These are phyloP conservation scores for Linnemannia schmuckeri DNA, from an alignment of 192 early-diverging fungal genomes.

Conservation along the genomic window DNA sequence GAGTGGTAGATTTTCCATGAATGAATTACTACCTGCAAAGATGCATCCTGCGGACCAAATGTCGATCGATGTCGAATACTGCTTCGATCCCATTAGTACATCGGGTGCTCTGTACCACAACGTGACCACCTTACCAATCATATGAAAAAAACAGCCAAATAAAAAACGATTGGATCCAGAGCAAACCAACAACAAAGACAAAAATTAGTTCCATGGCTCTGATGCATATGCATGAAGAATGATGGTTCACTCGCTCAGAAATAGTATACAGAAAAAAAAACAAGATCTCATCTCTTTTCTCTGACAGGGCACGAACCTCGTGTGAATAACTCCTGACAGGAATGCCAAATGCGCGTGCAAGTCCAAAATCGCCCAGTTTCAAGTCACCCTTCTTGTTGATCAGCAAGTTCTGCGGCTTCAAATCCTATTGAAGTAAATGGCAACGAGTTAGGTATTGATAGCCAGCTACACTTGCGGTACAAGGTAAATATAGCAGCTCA, in stretches of 20 bases:
- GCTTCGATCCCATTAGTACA: slow-evolving; percentile 89
- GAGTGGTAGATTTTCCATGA: background rate
- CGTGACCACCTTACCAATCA: slow-evolving; percentile 75
- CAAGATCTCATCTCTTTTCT: background rate
- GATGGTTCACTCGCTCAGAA: no score
- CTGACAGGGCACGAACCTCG: slow-evolving; percentile 62
- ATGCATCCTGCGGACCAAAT: slow-evolving; percentile 91
- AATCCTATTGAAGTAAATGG: slow-evolving; percentile 62
- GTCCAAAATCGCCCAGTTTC: slow-evolving; percentile 95
- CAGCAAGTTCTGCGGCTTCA: slow-evolving; percentile 93
- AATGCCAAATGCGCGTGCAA: slow-evolving; percentile 98
- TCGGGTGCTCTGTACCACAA: slow-evolving; percentile 92
- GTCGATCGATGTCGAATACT: slow-evolving; percentile 90
- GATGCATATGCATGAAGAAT: background rate
- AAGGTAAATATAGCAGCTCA: background rate
- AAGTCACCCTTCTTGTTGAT: slow-evolving; percentile 92
- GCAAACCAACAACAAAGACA: background rate
- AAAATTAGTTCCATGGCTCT: slow-evolving; percentile 4
- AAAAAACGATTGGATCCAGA: slow-evolving; percentile 12
- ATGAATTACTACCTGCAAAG: slow-evolving; percentile 72
- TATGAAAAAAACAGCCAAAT: background rate
- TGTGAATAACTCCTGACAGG: slow-evolving; percentile 90
- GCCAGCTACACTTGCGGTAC: background rate
- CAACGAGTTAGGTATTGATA: background rate
- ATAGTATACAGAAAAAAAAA: background rate